These are phyloP conservation scores for Solanum stenotomum DNA, from an alignment of 257 asterid genomes.

Conservation along the genomic window DNA sequence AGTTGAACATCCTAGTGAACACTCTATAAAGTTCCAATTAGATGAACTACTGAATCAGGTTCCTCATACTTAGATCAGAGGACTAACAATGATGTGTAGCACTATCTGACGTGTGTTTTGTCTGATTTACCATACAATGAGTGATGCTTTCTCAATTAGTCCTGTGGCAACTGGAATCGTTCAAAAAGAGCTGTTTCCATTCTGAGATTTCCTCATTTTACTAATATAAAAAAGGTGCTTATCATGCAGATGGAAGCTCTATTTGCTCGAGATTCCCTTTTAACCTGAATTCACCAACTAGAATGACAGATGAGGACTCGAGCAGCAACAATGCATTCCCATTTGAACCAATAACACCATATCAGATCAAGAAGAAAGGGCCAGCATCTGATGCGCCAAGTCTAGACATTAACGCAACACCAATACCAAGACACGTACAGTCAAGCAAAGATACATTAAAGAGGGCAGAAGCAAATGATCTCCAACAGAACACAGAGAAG, in stretches of 20 bases:
- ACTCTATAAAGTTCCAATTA: neutral
- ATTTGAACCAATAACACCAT: constrained; percentile 60
- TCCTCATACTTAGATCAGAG: neutral
- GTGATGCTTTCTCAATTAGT: neutral
- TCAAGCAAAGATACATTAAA: constrained; percentile 2
- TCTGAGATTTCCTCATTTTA: neutral
- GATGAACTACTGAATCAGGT: neutral
- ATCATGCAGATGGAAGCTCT: constrained; percentile 43
- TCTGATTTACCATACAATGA: neutral
- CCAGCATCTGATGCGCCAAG: constrained; percentile 11
- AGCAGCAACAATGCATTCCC: constrained; percentile 18
- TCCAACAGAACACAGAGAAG: constrained; percentile 15
- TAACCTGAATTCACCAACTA: constrained; percentile 45
- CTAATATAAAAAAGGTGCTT: constrained; percentile 4
- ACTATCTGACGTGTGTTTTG: neutral
- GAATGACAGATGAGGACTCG: constrained; percentile 21
- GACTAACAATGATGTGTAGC: neutral
- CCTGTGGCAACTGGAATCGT: neutral
- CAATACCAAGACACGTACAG: constrained; percentile 4
- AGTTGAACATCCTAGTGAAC: neutral
- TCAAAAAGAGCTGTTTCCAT: neutral
- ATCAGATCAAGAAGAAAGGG: constrained; percentile 24
- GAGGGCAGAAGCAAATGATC: constrained; percentile 18
- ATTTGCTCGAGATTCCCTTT: constrained; percentile 20
- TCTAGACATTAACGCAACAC: constrained; percentile 9